A percentile compares a stretch with the other conserved stretches of the same genome.
phyloP scores from a whole-genome alignment of 2,329 filamentous ascomycete genomes.

The Drechslerella stenobrocha region DNA sequence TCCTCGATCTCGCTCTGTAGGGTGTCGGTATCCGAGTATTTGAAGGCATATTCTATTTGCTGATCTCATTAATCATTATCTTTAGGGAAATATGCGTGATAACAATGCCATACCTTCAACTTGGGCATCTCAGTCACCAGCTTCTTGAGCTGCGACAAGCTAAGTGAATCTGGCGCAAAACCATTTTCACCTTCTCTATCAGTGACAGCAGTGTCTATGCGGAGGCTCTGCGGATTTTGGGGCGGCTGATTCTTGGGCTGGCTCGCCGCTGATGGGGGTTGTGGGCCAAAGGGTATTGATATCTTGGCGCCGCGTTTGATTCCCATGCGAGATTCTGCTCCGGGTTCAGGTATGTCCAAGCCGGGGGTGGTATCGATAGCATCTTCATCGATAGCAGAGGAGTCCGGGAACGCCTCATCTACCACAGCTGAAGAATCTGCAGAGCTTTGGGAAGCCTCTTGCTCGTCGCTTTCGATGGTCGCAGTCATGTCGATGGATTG shows the following conservation, averaged over 20 bases:
- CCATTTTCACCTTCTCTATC: constrained; percentile 48
- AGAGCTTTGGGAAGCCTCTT: constrained; percentile 20
- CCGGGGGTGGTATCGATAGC: constrained; percentile 32
- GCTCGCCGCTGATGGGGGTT: constrained; percentile 9
- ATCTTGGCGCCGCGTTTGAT: constrained; percentile 46
- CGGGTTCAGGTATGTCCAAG: constrained; percentile 31
- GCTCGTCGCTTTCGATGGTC: constrained; percentile 36
- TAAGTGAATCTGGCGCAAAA: constrained; percentile 66
- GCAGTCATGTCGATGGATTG: constrained; percentile 35
- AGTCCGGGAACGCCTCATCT: constrained; percentile 38
- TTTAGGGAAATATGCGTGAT: not conserved
- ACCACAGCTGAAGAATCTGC: constrained; percentile 10
- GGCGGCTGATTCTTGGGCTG: constrained; percentile 21
- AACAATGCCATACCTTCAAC: constrained; percentile 61
- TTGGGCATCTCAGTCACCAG: constrained; percentile 74
- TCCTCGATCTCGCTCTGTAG: constrained; percentile 91
- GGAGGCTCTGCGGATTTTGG: constrained; percentile 23
- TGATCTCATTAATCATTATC: constrained; percentile 49
- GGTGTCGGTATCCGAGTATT: constrained; percentile 71
- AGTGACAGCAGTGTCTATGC: constrained; percentile 43
- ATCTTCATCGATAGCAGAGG: constrained; percentile 43
- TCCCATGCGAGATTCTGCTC: constrained; percentile 35
- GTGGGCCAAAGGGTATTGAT: constrained; percentile 42
- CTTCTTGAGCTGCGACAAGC: constrained; percentile 71
- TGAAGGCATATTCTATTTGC: constrained; percentile 73